A percentile compares a stretch with the other conserved stretches of the same genome.
Evolutionary conservation across 2,329 filamentous ascomycete genomes (phyloP).

Genomic region (Beauveria pseudobassiana): DNA sequence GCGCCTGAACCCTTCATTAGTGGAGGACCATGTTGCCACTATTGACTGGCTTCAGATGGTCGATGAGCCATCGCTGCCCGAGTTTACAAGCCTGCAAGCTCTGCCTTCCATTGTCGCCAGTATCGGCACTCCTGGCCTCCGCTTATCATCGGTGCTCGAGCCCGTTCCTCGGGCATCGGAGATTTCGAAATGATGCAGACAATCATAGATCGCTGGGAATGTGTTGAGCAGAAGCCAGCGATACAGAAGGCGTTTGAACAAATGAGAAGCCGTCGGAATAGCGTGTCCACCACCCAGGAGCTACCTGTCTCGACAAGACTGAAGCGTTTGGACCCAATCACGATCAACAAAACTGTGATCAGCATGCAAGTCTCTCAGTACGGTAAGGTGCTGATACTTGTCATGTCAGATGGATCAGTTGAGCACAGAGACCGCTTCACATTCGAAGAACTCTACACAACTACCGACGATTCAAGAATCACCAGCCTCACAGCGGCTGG

Average conservation of each 20-base stretch:
- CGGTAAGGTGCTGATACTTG: slow-evolving; percentile 63
- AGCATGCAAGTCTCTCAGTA: slow-evolving; percentile 61
- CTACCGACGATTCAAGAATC: slow-evolving; percentile 57
- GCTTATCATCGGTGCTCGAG: slow-evolving; percentile 67
- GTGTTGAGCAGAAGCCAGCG: slow-evolving; percentile 58
- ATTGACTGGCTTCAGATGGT: slow-evolving; percentile 50
- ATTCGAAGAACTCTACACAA: slow-evolving; percentile 60
- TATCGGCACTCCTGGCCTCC: slow-evolving; percentile 48
- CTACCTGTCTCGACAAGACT: slow-evolving; percentile 34
- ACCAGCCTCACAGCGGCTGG: slow-evolving; percentile 68
- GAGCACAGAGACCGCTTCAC: slow-evolving; percentile 72
- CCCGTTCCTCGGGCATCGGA: slow-evolving; percentile 45
- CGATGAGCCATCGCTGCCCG: slow-evolving; percentile 45
- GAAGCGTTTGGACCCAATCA: slow-evolving; percentile 59
- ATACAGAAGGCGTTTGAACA: slow-evolving; percentile 74
- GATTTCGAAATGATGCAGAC: slow-evolving; percentile 61
- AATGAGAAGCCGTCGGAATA: slow-evolving; percentile 56
- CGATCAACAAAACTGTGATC: slow-evolving; percentile 64
- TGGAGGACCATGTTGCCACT: slow-evolving; percentile 48
- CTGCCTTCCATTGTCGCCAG: slow-evolving; percentile 58
- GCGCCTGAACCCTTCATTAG: slow-evolving; percentile 44
- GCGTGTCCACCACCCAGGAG: slow-evolving; percentile 25
- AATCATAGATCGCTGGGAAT: slow-evolving; percentile 76
- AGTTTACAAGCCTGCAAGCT: slow-evolving; percentile 68
- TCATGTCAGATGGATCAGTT: slow-evolving; percentile 72